Conservation (phyloP, 2,329 filamentous ascomycete species). For the Biscogniauxia marginata region DNA sequence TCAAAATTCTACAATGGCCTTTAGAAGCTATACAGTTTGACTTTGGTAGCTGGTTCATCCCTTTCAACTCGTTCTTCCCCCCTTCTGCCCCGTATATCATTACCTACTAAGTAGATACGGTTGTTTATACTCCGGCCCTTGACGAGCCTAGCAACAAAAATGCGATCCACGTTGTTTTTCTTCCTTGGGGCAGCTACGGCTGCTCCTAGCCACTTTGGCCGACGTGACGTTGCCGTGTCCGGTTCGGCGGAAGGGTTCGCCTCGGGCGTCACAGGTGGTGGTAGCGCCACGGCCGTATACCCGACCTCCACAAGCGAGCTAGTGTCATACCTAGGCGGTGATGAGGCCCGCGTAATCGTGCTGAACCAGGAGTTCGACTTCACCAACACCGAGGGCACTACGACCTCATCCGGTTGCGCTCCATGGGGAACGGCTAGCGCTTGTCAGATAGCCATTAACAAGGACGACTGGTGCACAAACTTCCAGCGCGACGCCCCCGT, state of each 20-base stretch:
- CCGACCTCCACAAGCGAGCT: slow-evolving; percentile 54
- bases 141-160: not conserved
- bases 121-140: not conserved
- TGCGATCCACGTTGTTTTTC: slow-evolving; percentile 1
- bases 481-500: slow-evolving; percentile 53
- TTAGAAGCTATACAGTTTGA: not conserved
- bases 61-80: not conserved
- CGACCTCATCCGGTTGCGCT: slow-evolving; percentile 52
- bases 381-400: slow-evolving; percentile 51
- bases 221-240: slow-evolving; percentile 29
- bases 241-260: slow-evolving; percentile 42
- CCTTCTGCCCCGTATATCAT: not conserved
- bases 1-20: not conserved
- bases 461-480: slow-evolving; percentile 58
- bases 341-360: slow-evolving; percentile 52
- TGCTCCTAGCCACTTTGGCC: slow-evolving; percentile 1
- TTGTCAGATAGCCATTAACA: slow-evolving; percentile 60
- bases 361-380: slow-evolving; percentile 56
- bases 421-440: slow-evolving; percentile 52
- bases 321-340: slow-evolving; percentile 55
- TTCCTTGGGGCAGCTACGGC: not conserved
- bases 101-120: no score
- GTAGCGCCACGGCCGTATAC: slow-evolving; percentile 50
- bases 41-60: not conserved
- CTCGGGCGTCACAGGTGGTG: slow-evolving; percentile 57